Evolutionary conservation across 345 rosid genomes (phyloP).

Genomic region (Cardiospermum halicacabum): DNA sequence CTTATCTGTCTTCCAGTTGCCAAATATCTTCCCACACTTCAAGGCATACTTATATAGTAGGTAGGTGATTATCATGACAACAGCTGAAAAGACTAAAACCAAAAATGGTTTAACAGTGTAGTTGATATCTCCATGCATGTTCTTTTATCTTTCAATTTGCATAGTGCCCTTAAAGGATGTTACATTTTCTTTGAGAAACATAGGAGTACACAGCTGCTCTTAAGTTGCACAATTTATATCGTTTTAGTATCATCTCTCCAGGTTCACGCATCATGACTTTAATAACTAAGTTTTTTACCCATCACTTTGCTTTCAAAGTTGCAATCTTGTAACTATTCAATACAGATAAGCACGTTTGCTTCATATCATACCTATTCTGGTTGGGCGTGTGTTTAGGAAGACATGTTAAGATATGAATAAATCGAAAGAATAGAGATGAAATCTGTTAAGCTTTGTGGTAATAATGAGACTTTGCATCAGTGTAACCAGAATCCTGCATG

Average conservation of each 20-base stretch:
- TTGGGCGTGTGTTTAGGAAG: neutral
- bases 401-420: neutral
- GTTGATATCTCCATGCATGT: too few species aligned
- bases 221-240: too few species aligned
- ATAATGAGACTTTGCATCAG: neutral
- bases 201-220: too few species aligned
- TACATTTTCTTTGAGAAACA: too few species aligned
- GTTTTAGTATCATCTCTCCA: neutral
- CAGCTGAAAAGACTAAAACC: neutral
- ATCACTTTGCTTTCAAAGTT: too few species aligned
- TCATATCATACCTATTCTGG: neutral
- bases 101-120: neutral
- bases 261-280: neutral
- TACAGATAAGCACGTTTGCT: too few species aligned
- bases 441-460: neutral
- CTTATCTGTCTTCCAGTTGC: slow-evolving; percentile 4
- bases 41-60: neutral
- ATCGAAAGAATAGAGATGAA: neutral
- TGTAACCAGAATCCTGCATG: too few species aligned
- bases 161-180: too few species aligned
- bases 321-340: too few species aligned
- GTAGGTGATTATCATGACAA: neutral
- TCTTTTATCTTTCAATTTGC: too few species aligned
- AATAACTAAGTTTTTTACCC: neutral
- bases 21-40: neutral